phyloP scores from a whole-genome alignment of 768 basidiomycete genomes.

The Kwoniella newhampshirensis region DNA sequence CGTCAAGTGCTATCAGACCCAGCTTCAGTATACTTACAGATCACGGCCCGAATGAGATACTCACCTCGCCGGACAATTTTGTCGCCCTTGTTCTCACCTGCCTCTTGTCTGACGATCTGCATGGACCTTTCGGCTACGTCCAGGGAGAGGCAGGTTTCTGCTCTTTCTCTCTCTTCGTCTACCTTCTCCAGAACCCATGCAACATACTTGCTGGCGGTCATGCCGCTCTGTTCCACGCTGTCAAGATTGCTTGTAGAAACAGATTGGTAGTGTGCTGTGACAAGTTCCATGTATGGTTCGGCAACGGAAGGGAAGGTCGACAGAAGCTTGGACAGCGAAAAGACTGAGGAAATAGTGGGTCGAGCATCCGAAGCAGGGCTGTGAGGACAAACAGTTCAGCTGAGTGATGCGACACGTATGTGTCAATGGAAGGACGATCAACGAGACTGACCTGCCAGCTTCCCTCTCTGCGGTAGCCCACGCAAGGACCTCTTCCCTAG shows the following conservation, averaged over 20 bases:
- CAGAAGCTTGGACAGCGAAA: conserved; percentile 20
- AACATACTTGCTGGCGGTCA: conserved; percentile 33
- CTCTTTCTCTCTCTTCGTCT: conserved; percentile 36
- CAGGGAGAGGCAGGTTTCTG: conserved; percentile 12
- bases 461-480: conserved; percentile 36
- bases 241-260: conserved; percentile 5
- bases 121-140: conserved; percentile 31
- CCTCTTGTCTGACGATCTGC: conserved; percentile 19
- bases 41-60: background rate
- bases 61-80: conserved; percentile 33
- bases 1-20: conserved; percentile 38
- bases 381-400: background rate
- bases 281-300: conserved; percentile 24
- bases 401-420: background rate
- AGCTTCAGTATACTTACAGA: background rate
- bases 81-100: conserved; percentile 26
- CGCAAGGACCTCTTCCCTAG: conserved; percentile 33
- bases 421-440: background rate
- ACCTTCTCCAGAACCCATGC: conserved; percentile 42
- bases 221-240: conserved; percentile 11
- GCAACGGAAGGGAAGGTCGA: conserved; percentile 16
- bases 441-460: conserved; percentile 7
- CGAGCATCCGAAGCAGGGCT: conserved; percentile 15
- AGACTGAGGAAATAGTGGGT: conserved; percentile 20
- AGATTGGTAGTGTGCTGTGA: conserved; percentile 15